Base-by-base conservation (phyloP, 1,284 basidiomycete species). In the Cutaneotrichosporon cavernicola region DNA sequence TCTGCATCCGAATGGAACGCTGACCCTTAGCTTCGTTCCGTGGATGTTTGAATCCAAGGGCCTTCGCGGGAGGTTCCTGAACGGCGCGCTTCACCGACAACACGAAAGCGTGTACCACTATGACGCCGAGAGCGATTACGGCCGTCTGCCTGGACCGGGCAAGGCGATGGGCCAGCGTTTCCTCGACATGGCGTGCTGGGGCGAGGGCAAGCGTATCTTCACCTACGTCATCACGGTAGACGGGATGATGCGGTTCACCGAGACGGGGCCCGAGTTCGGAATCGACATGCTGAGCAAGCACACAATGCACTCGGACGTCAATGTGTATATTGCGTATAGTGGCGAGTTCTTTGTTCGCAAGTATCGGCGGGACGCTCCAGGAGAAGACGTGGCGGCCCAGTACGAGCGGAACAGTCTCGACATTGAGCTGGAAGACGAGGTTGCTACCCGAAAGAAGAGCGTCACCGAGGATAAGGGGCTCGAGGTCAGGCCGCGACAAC, bases 251-350 rank as follows among this genome's bases (percentile, higher is more conserved):
- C 72, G 83, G 21, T 85, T 84, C 69, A 83, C 83, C 60, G 83
- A 84, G 78, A 85, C 84, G 0, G 83, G 84, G 1, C 80, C 82
- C 60, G 81, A 84, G 71, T 83, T 84, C 69, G 78, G 82, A 2
- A 82, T 84, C 60, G 81, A 83, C 61, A 72, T 84, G 63, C 74
- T 85, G 38, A 82, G 80, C 72, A 85, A 85, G 67, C 83, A 84
- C 68, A 82, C 81, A n/a, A 84, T 84, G 83, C 84, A 85, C 70
- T 80, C 83, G 36, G 81, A 84, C 68, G 82, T 83, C 14, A 74
- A 82, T n/a, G 74, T 77, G 18, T 79, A 75, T 61, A 76, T 77
- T 64, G 74, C 77, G 3, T 74, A 70, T 68, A 74, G 72, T 49
- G 77, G 77, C 50, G 77, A 79, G 61, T 79, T 79, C 66, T 68